Base-by-base conservation (phyloP, 2,329 filamentous ascomycete species). In the Daldinia sp. region DNA sequence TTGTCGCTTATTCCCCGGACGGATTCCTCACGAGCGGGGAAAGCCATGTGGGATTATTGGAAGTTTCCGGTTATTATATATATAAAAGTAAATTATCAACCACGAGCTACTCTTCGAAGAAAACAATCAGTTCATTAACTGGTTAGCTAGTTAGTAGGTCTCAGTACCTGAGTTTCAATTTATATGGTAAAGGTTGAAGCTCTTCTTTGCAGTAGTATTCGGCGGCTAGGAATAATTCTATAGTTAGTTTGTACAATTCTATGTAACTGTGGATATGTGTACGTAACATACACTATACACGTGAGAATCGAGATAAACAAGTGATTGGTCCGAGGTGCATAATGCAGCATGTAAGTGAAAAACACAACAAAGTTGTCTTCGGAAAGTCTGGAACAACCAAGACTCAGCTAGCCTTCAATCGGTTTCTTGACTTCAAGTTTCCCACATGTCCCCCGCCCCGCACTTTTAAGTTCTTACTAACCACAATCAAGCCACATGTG, bases 1-100 rank as follows among this genome's bases (percentile, higher is more conserved):
- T 46, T 65, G 51, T 59, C 51, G 41, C 53, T 67, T 56, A 69
- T 67, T 69, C 46, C 60, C 63, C 65, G 65, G 57, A 51, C n/a
- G 20, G 20, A 30, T 37, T 53, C 54, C 37, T 44, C 35, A 6
- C 37, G 59, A 57, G 65, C 60, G 68, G 68, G 62, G 68, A 70
- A 70, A 69, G 42, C 50, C 56, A 68, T 66, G 65, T 51, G 48
- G 42, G 15, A 23, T 33, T 33, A 9, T 26, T 51, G 46, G 26
- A 26, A 33, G 23, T 51, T 51, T 51, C 46, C 46, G 46, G 7
- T 58, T 1, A 2, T 23, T 23, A 23, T 23, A 10, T 58, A 46
- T 39, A 44, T 28, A 42, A 23, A 56, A 28, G 37, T 56, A 9
- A 28, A 56, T 28, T 26, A 12, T 7, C 15, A 56, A 41, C 33